Base-by-base conservation (phyloP, 257 asterid species). In the Solanum ahanhuiri region DNA sequence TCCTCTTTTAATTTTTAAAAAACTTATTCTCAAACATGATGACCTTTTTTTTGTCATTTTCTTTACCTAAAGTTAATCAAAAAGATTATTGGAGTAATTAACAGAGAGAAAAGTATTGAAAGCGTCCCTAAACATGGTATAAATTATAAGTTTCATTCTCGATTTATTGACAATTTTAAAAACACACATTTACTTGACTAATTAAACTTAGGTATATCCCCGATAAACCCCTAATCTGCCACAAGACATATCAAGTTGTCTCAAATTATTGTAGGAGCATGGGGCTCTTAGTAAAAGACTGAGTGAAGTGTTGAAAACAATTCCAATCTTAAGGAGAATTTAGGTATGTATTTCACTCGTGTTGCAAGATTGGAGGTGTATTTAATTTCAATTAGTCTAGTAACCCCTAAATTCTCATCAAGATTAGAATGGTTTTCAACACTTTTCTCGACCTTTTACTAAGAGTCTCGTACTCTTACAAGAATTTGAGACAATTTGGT, bases 61-160 rank as follows among this genome's bases (percentile, higher is more conserved):
- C 70, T n/a, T 10, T 63, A 63, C 28, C 15, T 63, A 63, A 63
- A 23, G 6, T 63, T n/a, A 10, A 23, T 63, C 6, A 63, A 63
- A 22, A 63, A n/a, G 20, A 51, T 51, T 51, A 51, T 5, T 15
- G 3, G 22, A 51, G 9, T 15, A 51, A 51, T 15, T 5, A 15
- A 5, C 2, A 15, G 3, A 51, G 60, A 51, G 60, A 51, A 51
- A 51, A 17, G 9, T 15, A 15, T 15, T 51, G 60, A 15, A 51
- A 51, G 2, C 0, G 9, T 2, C 0, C n/a, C 1, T 51, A 15
- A 51, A 15, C 0, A 15, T 51, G 4, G 3, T 8, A 3, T 51
- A 14, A 51, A 51, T 1, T 51, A 51, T 51, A 15, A 51, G 8
- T 51, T 51, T 51, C 1, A 51, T 51, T 0, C 0, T 6, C 7